Evolutionary conservation across 108 stramenopile genomes (phyloP), one percentile per base, ranked within the genome.

Genomic region (Cyclostephanos tholiformis): DNA sequence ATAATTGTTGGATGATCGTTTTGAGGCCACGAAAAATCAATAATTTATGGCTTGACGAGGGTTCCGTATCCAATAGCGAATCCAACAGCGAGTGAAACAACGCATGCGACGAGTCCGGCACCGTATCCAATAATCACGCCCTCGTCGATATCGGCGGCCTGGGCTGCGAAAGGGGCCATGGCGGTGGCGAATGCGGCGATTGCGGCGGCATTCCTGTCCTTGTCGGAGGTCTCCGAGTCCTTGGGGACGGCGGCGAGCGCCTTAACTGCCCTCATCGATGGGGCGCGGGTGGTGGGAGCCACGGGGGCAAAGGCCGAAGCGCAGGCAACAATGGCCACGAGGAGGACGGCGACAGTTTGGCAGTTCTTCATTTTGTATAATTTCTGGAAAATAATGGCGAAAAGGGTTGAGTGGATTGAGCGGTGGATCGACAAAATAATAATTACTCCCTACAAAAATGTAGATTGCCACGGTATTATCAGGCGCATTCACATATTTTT

Each of bases 51-150:
- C 89, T 93, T 93, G 71, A 86, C 88, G 77, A 93, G 89, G 67
- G 92, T 93, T 84, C 92, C 92, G 76, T 93, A 93, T 82, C 92
- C 92, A 74, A 93, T 93, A 80, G 90, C 83, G 82, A 93, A 93
- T 65, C 92, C 92, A 80, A 93, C 92, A 52, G 92, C 92, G 30
- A 93, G 79, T 32, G 88, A 89, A 63, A 93, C 92, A 76, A 93
- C 87, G 71, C 92, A 93, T 12, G 92, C 92, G 55, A 93, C 92
- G 55, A 93, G 84, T 66, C 92, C 92, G 44, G 89, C 89, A 64
- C 92, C 92, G 74, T 89, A 90, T 84, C 92, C 92, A 66, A 93
- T 88, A 13, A 93, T 79, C 62, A 86, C 84, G 63, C 77, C 88
- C 80, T 93, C 88, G 81, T 92, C 92, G 48, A 93, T 71, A 35